Base-by-base conservation (phyloP, 2,329 filamentous ascomycete genomes). In the Stemphylium lycopersici region DNA sequence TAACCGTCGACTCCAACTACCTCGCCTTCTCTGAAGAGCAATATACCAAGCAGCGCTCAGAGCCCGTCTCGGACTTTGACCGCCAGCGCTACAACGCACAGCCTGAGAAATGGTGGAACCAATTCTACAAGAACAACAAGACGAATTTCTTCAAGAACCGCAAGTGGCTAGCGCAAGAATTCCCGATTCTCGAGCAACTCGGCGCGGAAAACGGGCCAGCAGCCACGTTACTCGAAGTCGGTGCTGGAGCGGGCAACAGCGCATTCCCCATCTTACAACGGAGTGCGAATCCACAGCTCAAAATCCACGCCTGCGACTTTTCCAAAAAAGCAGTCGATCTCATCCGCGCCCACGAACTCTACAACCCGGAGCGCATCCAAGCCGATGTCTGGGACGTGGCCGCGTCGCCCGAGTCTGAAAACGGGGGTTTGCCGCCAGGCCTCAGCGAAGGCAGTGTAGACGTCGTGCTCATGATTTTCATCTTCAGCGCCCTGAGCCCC, bases 71-170 rank as follows among this genome's bases (percentile, higher is more conserved):
- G 38, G 92, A 96, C 58, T 97, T 96, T 81, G 93, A 99, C 77
- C 92, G 92, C 76, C 84, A 88, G 67, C 90, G 91, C 63, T 97
- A 97, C 81, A 98, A 97, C 74, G 81, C 83, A 40, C 86, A 96
- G 62, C 95, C 95, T 0, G 93, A 91, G 58, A 96, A 92, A 76
- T 98, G 92, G 91, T 99, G 95, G 95, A 95, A 99, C 70, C 80
- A 90, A 50, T 99, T 99, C 78, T 99, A 99, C 81, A 93, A 95
- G 78, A 96, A 98, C 79, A 98, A 99, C 77, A 90, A 90, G 16
- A 85, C 88, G 68, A 98, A 98, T 72, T 99, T 99, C 78, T 99
- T 99, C 86, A 99, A 99, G 78, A 90, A 99, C 73, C 86, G 95
- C 61, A 98, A 98, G 75, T 99, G 95, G 95, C 80, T 99, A 29